Base-by-base conservation (phyloP, 2,329 filamentous ascomycete genomes). In the Scedosporium boydii region DNA sequence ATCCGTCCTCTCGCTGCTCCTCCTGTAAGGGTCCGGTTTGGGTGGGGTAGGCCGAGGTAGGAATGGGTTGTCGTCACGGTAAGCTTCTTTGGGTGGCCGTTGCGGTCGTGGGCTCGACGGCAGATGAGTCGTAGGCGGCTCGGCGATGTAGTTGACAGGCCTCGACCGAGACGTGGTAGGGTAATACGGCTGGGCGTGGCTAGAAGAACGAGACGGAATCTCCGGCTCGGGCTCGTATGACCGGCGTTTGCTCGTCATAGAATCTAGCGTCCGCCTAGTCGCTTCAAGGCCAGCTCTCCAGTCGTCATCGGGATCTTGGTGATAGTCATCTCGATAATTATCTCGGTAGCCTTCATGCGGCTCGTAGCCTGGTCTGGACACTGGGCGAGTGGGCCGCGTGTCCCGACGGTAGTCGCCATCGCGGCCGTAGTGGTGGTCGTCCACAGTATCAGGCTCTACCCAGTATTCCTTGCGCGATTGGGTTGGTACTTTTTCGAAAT, bases 161-260 rank as follows among this genome's bases (percentile, higher is more conserved):
- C 76, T 70, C 1, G 83, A 78, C 67, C 77, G 83, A 5, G 76
- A 73, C 42, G 87, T 82, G 0, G 81, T 79, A 0, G 85, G 85
- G 66, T 88, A 88, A 46, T 75, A 74, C 69, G 85, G 87, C 12
- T 69, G 27, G 56, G 71, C 68, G 41, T 64, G 64, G 18, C 56
- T 65, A 5, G 60, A 51, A 51, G 56, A 63, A 48, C 48, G 66
- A 34, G 53, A 60, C 4, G 66, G 59, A 14, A 68, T 62, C 14
- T 58, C 63, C 14, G 64, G 67, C 14, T 29, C 29, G 59, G 29
- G 62, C 62, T 56, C 63, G 64, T 23, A 74, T 69, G 1, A 70
- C 66, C 1, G 71, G 68, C 3, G 71, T 70, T 46, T 55, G 14
- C 58, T 14, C 4, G 44, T 63, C 16, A 63, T 61, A 34, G 61